These are phyloP conservation scores for Eucalyptus decipiens DNA, from an alignment of 345 rosid species.

Conservation along the genomic window DNA sequence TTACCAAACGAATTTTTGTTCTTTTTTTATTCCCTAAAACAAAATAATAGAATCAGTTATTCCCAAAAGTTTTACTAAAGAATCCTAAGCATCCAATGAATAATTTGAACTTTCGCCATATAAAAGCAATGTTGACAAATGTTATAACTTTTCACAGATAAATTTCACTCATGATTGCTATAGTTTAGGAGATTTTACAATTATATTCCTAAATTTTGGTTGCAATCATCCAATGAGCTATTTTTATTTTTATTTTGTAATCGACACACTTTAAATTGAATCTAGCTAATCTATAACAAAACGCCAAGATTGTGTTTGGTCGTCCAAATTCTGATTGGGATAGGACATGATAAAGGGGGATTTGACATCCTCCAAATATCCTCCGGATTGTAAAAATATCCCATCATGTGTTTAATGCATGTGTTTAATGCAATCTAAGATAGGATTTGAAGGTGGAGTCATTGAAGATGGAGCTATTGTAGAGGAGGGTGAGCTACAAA, in stretches of 20 bases:
- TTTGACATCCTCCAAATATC: background rate
- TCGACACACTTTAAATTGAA: background rate
- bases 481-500: background rate
- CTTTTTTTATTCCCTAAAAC: accelerated
- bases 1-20: too few species aligned
- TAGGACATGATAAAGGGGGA: background rate
- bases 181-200: background rate
- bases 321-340: accelerated
- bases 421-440: background rate
- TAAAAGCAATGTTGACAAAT: background rate
- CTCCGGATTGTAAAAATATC: accelerated
- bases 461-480: background rate
- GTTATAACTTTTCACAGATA: background rate
- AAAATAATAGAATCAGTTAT: too few species aligned
- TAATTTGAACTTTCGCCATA: background rate
- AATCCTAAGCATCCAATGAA: background rate
- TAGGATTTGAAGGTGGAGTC: background rate
- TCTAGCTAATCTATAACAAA: background rate
- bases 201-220: background rate
- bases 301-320: accelerated
- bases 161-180: background rate
- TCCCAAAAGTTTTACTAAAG: too few species aligned
- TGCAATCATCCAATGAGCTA: background rate
- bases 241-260: background rate
- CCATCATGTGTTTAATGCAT: background rate